Conservation (phyloP, 176 grass and related monocot genomes). For the Canna indica region DNA sequence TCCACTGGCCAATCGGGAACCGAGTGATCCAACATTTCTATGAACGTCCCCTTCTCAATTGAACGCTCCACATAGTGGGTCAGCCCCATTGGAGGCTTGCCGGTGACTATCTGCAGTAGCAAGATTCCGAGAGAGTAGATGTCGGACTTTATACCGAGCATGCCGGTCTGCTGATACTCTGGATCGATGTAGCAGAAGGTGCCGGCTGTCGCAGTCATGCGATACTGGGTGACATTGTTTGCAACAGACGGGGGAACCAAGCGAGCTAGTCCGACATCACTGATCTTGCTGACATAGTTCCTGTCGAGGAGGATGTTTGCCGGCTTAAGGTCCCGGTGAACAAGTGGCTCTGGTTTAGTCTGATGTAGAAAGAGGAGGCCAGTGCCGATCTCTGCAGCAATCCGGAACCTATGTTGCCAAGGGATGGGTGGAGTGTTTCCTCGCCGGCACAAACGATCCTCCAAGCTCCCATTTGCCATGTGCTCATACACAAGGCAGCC, state of each 20-base stretch:
- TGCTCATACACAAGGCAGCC: conserved; percentile 18
- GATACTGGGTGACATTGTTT: conserved; percentile 58
- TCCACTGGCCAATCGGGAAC: conserved; percentile 54
- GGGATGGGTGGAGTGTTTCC: conserved; percentile 16
- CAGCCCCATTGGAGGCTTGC: conserved; percentile 59
- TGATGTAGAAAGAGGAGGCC: conserved; percentile 16
- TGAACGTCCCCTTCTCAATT: conserved; percentile 36
- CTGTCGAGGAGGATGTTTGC: conserved; percentile 20
- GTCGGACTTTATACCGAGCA: conserved; percentile 66
- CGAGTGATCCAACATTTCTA: conserved; percentile 40
- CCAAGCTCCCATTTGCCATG: conserved; percentile 20
- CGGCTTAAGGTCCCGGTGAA: conserved; percentile 15
- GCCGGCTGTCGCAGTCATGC: conserved; percentile 59
- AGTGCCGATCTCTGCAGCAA: conserved; percentile 12
- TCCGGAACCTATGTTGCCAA: conserved; percentile 16
- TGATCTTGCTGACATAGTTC: conserved; percentile 18
- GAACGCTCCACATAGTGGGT: conserved; percentile 40
- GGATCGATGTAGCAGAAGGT: conserved; percentile 88
- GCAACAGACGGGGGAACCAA: conserved; percentile 20
- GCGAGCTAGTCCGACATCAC: conserved; percentile 16
- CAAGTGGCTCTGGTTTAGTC: conserved; percentile 16
- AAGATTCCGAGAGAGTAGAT: conserved; percentile 61
- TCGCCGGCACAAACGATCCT: conserved; percentile 7
- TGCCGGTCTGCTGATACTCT: conserved; percentile 85
- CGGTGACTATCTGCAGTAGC: conserved; percentile 68